phyloP scores from a whole-genome alignment of 768 basidiomycete species.

The Lepiota brunneoincarnata region DNA sequence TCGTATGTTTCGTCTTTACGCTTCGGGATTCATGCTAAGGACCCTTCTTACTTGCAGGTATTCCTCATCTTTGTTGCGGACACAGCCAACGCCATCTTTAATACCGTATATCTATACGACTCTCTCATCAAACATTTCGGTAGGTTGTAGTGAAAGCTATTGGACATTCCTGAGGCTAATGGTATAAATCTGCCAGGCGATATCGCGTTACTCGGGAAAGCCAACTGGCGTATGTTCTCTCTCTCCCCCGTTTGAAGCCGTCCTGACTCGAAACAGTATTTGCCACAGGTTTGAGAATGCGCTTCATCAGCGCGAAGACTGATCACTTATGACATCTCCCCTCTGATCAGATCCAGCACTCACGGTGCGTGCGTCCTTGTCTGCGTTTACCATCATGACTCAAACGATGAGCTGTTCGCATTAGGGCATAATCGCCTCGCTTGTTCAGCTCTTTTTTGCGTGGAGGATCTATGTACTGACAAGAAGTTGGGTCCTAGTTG shows the following conservation, averaged over 20 bases:
- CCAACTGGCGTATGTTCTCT: constrained; percentile 24
- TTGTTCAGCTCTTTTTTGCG: constrained; percentile 16
- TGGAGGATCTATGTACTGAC: constrained; percentile 16
- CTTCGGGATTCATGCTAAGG: neutral
- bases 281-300: constrained; percentile 27
- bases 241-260: neutral
- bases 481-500: constrained; percentile 11
- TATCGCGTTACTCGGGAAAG: constrained; percentile 12
- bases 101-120: constrained; percentile 43
- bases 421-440: constrained; percentile 14
- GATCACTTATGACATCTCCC: neutral
- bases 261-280: constrained; percentile 29
- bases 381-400: neutral
- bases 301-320: neutral
- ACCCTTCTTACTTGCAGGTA: constrained; percentile 30
- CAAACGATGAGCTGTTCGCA: neutral
- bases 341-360: constrained; percentile 12
- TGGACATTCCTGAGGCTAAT: neutral
- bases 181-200: constrained; percentile 13
- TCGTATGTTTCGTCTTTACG: constrained; percentile 29
- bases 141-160: constrained; percentile 15
- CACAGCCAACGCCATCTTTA: constrained; percentile 43
- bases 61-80: constrained; percentile 44
- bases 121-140: constrained; percentile 47
- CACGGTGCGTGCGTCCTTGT: constrained; percentile 3